These are phyloP conservation scores for Ogataea paradorogensis DNA, from an alignment of 805 yeast species.

Conservation along the genomic window DNA sequence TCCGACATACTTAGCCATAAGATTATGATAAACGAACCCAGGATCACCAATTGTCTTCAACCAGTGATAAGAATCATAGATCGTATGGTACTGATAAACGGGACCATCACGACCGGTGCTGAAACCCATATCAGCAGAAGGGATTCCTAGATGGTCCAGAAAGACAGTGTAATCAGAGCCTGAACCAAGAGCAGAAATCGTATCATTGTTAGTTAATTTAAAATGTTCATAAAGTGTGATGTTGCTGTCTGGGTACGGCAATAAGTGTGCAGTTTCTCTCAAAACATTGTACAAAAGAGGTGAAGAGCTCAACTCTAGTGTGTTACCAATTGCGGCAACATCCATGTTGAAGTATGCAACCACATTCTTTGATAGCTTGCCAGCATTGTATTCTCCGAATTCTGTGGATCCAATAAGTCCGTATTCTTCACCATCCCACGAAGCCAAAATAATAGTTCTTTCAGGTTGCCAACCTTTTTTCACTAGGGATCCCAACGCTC, in stretches of 20 bases:
- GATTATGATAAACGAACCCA: constrained; percentile 55
- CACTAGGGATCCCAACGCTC: constrained; percentile 51
- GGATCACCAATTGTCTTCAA: constrained; percentile 63
- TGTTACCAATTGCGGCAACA: constrained; percentile 57
- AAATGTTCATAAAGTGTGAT: constrained; percentile 38
- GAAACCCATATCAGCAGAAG: constrained; percentile 62
- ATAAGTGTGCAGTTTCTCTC: constrained; percentile 40
- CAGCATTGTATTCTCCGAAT: constrained; percentile 61
- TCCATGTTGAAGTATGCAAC: constrained; percentile 72
- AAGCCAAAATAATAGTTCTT: constrained; percentile 64
- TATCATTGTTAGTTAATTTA: constrained; percentile 27
- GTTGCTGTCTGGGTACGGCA: constrained; percentile 43
- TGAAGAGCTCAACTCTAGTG: constrained; percentile 51
- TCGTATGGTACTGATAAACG: constrained; percentile 73
- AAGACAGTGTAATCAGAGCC: constrained; percentile 71
- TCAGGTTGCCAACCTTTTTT: constrained; percentile 68
- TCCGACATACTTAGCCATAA: constrained; percentile 54
- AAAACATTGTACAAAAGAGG: constrained; percentile 55
- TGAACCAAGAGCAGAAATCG: constrained; percentile 54
- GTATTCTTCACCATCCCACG: constrained; percentile 82
- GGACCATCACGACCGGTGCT: constrained; percentile 42
- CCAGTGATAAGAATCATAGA: constrained; percentile 72
- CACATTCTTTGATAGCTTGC: constrained; percentile 44
- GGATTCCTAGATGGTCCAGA: constrained; percentile 56
- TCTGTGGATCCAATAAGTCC: constrained; percentile 78